Evolutionary conservation across 1,284 basidiomycete genomes (phyloP).

Genomic region (Trichosporon ovoides): DNA sequence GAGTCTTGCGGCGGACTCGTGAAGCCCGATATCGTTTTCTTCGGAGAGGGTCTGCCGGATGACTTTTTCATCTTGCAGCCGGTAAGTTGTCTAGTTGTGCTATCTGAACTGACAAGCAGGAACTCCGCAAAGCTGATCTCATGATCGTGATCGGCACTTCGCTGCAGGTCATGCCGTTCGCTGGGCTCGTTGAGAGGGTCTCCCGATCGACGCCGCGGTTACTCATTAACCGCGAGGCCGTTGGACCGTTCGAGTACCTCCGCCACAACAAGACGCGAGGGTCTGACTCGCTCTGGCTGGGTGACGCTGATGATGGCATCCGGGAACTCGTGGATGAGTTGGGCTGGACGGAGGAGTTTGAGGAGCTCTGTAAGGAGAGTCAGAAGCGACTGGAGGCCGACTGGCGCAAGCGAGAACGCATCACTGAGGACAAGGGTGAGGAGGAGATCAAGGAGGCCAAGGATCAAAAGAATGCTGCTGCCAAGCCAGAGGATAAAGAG

Average conservation of each 20-base stretch:
- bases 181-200: slow-evolving; percentile 52
- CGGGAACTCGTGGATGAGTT: slow-evolving; percentile 34
- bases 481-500: slow-evolving; percentile 1
- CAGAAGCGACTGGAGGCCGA: slow-evolving; percentile 24
- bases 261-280: slow-evolving; percentile 12
- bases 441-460: no score
- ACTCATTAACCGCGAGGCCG: slow-evolving; percentile 55
- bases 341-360: slow-evolving; percentile 45
- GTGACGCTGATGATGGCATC: slow-evolving; percentile 46
- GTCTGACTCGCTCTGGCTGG: slow-evolving; percentile 46
- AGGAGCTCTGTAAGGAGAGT: slow-evolving; percentile 30
- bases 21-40: slow-evolving; percentile 94
- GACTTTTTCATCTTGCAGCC: slow-evolving; percentile 43
- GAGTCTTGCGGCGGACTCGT: slow-evolving; percentile 62
- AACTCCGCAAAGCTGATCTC: slow-evolving; percentile 59
- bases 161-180: slow-evolving; percentile 55
- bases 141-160: slow-evolving; percentile 91
- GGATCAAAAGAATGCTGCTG: no score
- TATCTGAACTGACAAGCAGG: slow-evolving; percentile 4
- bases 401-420: slow-evolving; percentile 26
- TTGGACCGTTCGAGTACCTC: slow-evolving; percentile 45
- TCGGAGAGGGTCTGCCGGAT: slow-evolving; percentile 62
- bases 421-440: no score
- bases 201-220: slow-evolving; percentile 48
- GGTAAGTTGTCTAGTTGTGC: slow-evolving; percentile 13